Evolutionary conservation across 129 eudicot genomes (phyloP).

Genomic region (Ambrosia trifida): DNA sequence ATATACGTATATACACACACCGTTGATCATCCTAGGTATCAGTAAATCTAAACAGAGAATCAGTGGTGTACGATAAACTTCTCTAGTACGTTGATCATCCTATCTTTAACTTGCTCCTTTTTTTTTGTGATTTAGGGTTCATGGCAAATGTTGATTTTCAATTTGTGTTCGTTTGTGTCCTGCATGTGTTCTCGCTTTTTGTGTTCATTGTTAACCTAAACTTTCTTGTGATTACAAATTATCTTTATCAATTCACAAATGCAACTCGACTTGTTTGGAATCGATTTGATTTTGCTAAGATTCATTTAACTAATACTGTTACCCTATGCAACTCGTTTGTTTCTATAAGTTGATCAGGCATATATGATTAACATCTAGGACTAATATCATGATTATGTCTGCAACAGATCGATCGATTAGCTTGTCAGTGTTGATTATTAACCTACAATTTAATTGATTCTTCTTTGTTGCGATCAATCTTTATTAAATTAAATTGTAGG

Average conservation of each 20-base stretch:
- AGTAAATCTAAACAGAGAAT: constrained; percentile 10
- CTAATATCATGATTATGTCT: neutral
- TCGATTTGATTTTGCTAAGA: too few species aligned
- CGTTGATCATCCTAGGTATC: constrained; percentile 3
- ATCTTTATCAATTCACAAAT: neutral
- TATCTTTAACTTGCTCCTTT: neutral
- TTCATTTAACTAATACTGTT: too few species aligned
- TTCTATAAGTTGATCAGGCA: neutral
- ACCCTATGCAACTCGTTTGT: neutral
- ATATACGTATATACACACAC: neutral
- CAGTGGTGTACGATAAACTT: neutral
- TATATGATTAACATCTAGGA: too few species aligned
- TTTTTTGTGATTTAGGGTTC: constrained; percentile 17
- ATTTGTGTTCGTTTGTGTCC: neutral
- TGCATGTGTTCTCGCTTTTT: neutral
- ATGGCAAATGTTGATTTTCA: neutral
- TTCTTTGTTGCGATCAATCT: too few species aligned
- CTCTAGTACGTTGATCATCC: neutral
- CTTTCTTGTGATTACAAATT: neutral
- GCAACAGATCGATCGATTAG: neutral
- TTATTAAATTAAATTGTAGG: too few species aligned
- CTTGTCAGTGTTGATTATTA: neutral
- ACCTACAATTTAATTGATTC: neutral
- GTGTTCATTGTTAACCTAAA: neutral
- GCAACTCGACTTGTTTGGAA: neutral